phyloP scores from a whole-genome alignment of 2,329 filamentous ascomycete genomes.

The Boeremia exigua region DNA sequence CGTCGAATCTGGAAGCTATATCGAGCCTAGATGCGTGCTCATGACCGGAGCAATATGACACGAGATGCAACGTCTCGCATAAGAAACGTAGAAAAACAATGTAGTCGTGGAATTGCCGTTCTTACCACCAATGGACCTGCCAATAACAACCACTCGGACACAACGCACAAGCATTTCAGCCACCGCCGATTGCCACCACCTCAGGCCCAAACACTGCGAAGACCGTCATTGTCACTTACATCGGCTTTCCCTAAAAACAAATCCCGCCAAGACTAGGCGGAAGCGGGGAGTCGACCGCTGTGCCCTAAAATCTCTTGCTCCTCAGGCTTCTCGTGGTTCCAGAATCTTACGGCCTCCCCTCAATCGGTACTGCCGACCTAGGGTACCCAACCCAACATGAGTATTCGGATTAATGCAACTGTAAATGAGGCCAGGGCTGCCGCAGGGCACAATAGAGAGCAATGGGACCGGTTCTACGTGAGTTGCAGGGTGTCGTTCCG shows the following conservation, averaged over 20 bases:
- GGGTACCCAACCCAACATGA: slow-evolving; percentile 37
- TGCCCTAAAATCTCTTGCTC: slow-evolving; percentile 47
- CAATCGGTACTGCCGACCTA: slow-evolving; percentile 29
- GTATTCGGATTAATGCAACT: slow-evolving; percentile 48
- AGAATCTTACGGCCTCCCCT: slow-evolving; percentile 35
- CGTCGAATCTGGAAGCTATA: slow-evolving; percentile 37
- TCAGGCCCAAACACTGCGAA: slow-evolving; percentile 46
- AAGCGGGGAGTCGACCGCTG: slow-evolving; percentile 45
- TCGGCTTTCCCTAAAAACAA: slow-evolving; percentile 48
- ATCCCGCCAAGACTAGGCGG: slow-evolving; percentile 46
- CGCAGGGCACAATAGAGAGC: slow-evolving; percentile 46
- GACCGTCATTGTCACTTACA: slow-evolving; percentile 42
- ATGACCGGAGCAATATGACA: slow-evolving; percentile 41
- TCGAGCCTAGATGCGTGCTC: slow-evolving; percentile 27
- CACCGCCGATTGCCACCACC: slow-evolving; percentile 47
- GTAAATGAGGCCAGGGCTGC: slow-evolving; percentile 44
- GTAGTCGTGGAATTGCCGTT: slow-evolving; percentile 34
- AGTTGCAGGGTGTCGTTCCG: slow-evolving; percentile 25
- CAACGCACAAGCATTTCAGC: slow-evolving; percentile 50
- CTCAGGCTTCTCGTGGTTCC: slow-evolving; percentile 41
- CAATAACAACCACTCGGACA: slow-evolving; percentile 41
- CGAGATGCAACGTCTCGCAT: slow-evolving; percentile 40
- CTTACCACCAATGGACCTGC: slow-evolving; percentile 32
- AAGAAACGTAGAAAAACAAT: slow-evolving; percentile 37
- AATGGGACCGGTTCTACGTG: slow-evolving; percentile 49